A percentile compares a stretch with the other conserved stretches of the same genome.
Conservation (phyloP, 371 early-diverging fungal genomes). For the Circinella umbellata region DNA sequence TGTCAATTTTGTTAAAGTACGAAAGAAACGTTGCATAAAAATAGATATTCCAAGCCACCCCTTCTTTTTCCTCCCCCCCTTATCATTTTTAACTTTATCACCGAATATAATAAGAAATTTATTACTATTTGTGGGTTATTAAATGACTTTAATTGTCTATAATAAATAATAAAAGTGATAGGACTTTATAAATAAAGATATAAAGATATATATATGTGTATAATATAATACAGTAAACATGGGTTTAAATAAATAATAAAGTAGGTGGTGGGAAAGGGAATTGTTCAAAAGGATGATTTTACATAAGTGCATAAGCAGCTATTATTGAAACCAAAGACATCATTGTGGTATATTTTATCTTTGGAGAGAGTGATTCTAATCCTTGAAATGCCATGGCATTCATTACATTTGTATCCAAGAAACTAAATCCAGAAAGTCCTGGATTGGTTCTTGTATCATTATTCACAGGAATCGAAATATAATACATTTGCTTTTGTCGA, state of each 20-base stretch:
- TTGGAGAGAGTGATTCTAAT: neutral
- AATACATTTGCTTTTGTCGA: conserved; percentile 20
- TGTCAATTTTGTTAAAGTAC: conserved; percentile 6
- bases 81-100: too few species aligned
- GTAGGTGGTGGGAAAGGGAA: too few species aligned
- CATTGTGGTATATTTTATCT: neutral
- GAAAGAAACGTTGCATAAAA: conserved; percentile 9
- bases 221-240: too few species aligned
- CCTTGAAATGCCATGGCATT: conserved; percentile 6
- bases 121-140: too few species aligned
- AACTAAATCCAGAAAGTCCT: conserved; percentile 40
- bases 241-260: too few species aligned
- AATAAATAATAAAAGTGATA: too few species aligned
- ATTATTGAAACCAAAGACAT: neutral
- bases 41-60: neutral
- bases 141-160: too few species aligned
- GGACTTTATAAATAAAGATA: too few species aligned
- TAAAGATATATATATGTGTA: too few species aligned
- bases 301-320: neutral
- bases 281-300: too few species aligned
- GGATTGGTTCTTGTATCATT: conserved; percentile 11
- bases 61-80: neutral
- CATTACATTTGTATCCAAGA: conserved; percentile 48
- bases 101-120: too few species aligned
- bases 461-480: conserved; percentile 29